Conservation (phyloP, 108 stramenopile species). For the Skeletonema grethae region DNA sequence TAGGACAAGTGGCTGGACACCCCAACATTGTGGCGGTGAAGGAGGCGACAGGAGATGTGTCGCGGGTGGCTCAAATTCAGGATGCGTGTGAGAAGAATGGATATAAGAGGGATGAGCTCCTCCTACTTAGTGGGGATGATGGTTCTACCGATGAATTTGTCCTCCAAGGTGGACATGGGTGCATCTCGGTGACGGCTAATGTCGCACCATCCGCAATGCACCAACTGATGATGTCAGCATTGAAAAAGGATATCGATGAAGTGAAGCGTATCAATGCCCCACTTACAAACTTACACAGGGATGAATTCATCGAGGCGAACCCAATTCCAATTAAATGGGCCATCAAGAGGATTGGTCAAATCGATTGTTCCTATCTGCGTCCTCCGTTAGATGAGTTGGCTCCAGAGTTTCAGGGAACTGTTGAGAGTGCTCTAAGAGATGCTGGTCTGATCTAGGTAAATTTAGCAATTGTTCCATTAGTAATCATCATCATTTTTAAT, state of each 20-base stretch:
- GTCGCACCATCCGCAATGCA: constrained; percentile 64
- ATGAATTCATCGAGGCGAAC: constrained; percentile 71
- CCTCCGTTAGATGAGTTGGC: constrained; percentile 51
- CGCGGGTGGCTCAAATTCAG: constrained; percentile 55
- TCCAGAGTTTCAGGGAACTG: constrained; percentile 22
- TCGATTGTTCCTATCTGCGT: constrained; percentile 42
- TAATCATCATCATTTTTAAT: not conserved
- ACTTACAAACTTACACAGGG: constrained; percentile 54
- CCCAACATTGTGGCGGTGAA: constrained; percentile 75
- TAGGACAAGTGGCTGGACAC: constrained; percentile 53
- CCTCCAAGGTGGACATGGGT: constrained; percentile 68
- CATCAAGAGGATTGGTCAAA: constrained; percentile 49
- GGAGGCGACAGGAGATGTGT: constrained; percentile 69
- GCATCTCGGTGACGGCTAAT: constrained; percentile 75
- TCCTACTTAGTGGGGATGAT: constrained; percentile 80
- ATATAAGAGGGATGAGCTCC: constrained; percentile 37
- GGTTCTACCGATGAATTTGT: constrained; percentile 66
- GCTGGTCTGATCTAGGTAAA: constrained; percentile 32
- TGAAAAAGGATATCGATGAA: constrained; percentile 36
- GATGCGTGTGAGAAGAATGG: constrained; percentile 40
- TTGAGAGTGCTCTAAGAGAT: constrained; percentile 35
- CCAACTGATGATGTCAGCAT: constrained; percentile 56
- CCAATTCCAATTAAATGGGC: constrained; percentile 73
- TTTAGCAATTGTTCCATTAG: constrained; percentile 1
- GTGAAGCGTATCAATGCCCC: constrained; percentile 60